Conservation (phyloP, 2,329 filamentous ascomycete genomes). For the Decorospora gaudefroyi region DNA sequence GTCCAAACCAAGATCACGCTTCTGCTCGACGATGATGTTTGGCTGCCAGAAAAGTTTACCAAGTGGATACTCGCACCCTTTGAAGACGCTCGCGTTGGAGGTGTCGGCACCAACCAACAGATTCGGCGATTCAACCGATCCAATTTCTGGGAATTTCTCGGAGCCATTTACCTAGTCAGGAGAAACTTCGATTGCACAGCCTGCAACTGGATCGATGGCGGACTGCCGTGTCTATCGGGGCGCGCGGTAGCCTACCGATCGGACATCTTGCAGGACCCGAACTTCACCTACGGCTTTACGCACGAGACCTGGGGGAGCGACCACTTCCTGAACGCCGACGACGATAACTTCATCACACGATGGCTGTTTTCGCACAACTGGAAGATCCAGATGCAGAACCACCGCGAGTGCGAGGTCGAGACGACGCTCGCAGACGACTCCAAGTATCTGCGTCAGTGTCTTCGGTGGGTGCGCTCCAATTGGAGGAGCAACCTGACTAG, state of each 20-base stretch:
- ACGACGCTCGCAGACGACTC: constrained; percentile 88
- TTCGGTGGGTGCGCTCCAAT: constrained; percentile 94
- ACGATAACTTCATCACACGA: constrained; percentile 97
- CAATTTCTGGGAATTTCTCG: constrained; percentile 83
- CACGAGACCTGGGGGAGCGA: constrained; percentile 72
- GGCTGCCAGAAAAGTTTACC: constrained; percentile 83
- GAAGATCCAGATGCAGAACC: constrained; percentile 96
- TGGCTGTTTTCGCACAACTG: constrained; percentile 92
- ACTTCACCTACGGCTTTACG: constrained; percentile 86
- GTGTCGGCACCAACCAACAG: constrained; percentile 89
- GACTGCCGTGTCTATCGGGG: constrained; percentile 95
- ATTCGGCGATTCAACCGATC: constrained; percentile 70
- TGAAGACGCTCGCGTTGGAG: constrained; percentile 79
- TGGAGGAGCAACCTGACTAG: constrained; percentile 97
- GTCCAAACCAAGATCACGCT: constrained; percentile 84
- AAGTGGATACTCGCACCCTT: constrained; percentile 94
- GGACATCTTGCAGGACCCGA: constrained; percentile 80
- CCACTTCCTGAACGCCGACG: constrained; percentile 91
- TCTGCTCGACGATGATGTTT: constrained; percentile 95
- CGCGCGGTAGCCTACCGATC: constrained; percentile 91
- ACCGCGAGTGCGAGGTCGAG: constrained; percentile 79
- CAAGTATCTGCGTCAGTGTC: constrained; percentile 91
- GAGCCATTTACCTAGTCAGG: constrained; percentile 87
- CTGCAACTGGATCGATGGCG: constrained; percentile 91
- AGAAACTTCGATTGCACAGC: constrained; percentile 97